These are phyloP conservation scores for Xylaria palmicola DNA, from an alignment of 495 filamentous ascomycete species.

Conservation along the genomic window DNA sequence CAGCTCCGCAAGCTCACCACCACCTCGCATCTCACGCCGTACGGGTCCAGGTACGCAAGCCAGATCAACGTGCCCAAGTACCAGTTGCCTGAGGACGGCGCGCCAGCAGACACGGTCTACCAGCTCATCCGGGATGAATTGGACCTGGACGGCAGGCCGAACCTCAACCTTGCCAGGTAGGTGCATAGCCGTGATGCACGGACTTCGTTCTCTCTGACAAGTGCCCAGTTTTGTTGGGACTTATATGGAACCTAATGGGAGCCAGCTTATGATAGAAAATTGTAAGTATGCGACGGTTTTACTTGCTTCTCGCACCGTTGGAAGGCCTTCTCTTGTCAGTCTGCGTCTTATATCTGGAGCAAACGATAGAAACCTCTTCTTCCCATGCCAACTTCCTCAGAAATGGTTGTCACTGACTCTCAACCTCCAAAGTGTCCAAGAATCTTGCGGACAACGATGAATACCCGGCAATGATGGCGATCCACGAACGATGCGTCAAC, in stretches of 20 bases:
- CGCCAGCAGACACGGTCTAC: slow-evolving; percentile 62
- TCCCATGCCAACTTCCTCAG: too few relatives aligned
- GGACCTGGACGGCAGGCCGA: slow-evolving; percentile 71
- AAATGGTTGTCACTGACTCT: background rate
- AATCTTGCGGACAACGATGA: slow-evolving; percentile 72
- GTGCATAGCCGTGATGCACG: background rate
- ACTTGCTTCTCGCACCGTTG: background rate
- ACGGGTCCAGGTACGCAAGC: slow-evolving; percentile 62
- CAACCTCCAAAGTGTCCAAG: slow-evolving; percentile 48
- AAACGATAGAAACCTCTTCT: too few relatives aligned
- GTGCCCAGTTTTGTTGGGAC: slow-evolving; percentile 64
- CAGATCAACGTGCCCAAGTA: slow-evolving; percentile 66
- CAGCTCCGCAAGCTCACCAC: slow-evolving; percentile 41
- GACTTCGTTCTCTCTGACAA: background rate
- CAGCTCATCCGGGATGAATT: slow-evolving; percentile 73
- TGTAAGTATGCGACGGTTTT: slow-evolving; percentile 10
- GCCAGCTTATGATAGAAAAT: slow-evolving; percentile 66
- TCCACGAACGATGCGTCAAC: slow-evolving; percentile 68
- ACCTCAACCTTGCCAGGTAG: slow-evolving; percentile 65
- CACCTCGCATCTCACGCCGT: slow-evolving; percentile 59
- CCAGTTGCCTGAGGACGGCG: slow-evolving; percentile 59
- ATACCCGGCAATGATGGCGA: slow-evolving; percentile 72
- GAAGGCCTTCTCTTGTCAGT: too few relatives aligned
- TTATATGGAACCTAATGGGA: slow-evolving; percentile 67
- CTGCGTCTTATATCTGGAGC: too few relatives aligned